Conservation (phyloP, 2,329 filamentous ascomycete species). For the Arthrobotrys pseudoclavata region DNA sequence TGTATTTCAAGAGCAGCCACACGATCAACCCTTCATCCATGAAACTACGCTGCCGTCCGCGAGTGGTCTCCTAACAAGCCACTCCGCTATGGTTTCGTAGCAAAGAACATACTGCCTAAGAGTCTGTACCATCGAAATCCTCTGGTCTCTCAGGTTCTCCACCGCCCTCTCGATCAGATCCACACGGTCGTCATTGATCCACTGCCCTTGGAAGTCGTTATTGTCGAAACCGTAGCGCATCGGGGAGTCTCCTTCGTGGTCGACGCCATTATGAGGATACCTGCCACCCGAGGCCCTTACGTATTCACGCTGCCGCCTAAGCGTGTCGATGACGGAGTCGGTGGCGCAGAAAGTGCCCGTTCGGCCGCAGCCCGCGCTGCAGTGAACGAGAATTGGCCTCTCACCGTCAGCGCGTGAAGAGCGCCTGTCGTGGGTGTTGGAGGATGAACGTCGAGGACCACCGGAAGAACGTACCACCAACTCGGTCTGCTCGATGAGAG, state of each 20-base stretch:
- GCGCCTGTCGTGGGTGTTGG: conserved; percentile 64
- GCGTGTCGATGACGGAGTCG: conserved; percentile 94
- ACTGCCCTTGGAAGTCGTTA: conserved; percentile 70
- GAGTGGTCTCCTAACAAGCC: conserved; percentile 71
- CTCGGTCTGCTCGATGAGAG: conserved; percentile 86
- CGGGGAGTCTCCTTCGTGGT: conserved; percentile 63
- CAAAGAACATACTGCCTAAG: conserved; percentile 93
- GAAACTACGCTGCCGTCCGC: conserved; percentile 37
- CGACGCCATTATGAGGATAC: conserved; percentile 61
- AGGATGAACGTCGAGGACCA: conserved; percentile 61
- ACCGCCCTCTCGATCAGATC: conserved; percentile 90
- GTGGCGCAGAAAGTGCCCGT: conserved; percentile 98
- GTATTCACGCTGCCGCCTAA: conserved; percentile 80
- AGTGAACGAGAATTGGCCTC: conserved; percentile 90
- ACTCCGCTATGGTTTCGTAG: conserved; percentile 94
- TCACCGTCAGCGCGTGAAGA: conserved; percentile 59
- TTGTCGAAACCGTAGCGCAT: conserved; percentile 60
- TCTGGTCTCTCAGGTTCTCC: conserved; percentile 87
- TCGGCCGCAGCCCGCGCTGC: conserved; percentile 93
- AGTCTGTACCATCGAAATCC: conserved; percentile 97
- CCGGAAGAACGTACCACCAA: conserved; percentile 71
- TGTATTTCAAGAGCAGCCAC: neutral
- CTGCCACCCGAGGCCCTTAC: conserved; percentile 46
- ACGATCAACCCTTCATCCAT: conserved; percentile 51
- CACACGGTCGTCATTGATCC: conserved; percentile 77